These are phyloP conservation scores for Purpureocillium lavendulum DNA, from an alignment of 2,329 filamentous ascomycete genomes.

Conservation along the genomic window DNA sequence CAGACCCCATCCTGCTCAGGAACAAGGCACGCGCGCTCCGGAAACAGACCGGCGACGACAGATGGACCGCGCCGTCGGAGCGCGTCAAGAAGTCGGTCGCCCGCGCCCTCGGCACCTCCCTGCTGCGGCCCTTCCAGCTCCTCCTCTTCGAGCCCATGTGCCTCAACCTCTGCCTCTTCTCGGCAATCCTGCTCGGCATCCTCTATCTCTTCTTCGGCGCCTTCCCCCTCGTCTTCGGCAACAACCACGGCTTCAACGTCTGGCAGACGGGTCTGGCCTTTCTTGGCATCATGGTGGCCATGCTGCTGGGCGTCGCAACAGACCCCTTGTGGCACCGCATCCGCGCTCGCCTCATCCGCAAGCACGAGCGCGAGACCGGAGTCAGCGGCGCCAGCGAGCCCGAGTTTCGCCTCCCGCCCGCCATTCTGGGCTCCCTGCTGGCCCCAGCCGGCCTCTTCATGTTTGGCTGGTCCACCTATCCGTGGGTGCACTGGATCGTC, in stretches of 20 bases:
- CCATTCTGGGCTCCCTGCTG: constrained; percentile 64
- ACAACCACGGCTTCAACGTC: constrained; percentile 66
- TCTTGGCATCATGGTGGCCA: constrained; percentile 60
- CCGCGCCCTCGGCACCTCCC: constrained; percentile 48
- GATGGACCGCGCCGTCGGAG: constrained; percentile 73
- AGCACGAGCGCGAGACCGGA: constrained; percentile 42
- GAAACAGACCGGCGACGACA: constrained; percentile 66
- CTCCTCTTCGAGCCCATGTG: constrained; percentile 80
- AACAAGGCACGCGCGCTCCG: constrained; percentile 63
- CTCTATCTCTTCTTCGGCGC: constrained; percentile 89
- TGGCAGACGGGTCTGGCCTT: constrained; percentile 79
- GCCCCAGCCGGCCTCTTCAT: constrained; percentile 79
- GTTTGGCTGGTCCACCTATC: constrained; percentile 79
- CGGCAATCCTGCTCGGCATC: constrained; percentile 77
- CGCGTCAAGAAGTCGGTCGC: constrained; percentile 59
- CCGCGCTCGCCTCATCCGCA: constrained; percentile 47
- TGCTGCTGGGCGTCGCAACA: constrained; percentile 52
- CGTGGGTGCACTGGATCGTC: constrained; percentile 66
- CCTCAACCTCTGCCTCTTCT: constrained; percentile 71
- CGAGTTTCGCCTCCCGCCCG: constrained; percentile 75
- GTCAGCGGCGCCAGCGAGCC: constrained; percentile 60
- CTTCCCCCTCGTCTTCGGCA: constrained; percentile 70
- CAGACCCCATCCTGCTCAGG: constrained; percentile 60
- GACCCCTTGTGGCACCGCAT: constrained; percentile 60
- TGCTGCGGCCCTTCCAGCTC: constrained; percentile 69